These are phyloP conservation scores for Camelina neglecta DNA, from an alignment of 345 rosid genomes.

Conservation along the genomic window DNA sequence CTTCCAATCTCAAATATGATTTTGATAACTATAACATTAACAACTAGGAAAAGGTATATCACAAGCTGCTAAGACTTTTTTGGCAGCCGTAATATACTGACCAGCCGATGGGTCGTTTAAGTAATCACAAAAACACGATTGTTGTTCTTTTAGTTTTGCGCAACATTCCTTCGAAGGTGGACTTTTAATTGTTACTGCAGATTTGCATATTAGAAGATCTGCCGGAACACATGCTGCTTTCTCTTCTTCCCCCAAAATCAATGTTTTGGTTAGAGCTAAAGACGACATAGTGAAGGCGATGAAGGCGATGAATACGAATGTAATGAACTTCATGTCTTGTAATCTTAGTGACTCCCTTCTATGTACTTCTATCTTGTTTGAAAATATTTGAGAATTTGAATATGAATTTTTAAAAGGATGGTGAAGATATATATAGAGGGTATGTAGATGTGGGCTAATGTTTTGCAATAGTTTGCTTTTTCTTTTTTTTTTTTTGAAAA, in stretches of 20 bases:
- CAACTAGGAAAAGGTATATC: constrained; percentile 2
- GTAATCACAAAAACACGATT: constrained; percentile 56
- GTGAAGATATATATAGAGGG: neutral
- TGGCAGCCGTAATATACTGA: constrained; percentile 10
- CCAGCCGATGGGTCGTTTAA: constrained; percentile 18
- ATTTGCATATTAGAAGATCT: constrained; percentile 18
- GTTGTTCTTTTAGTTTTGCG: constrained; percentile 52
- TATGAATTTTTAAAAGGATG: neutral
- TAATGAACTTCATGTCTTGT: constrained; percentile 15
- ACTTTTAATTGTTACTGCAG: constrained; percentile 29
- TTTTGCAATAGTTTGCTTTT: neutral
- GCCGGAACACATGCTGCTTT: neutral
- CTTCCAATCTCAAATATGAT: no score
- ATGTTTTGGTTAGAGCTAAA: neutral
- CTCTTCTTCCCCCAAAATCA: neutral
- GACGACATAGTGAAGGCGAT: constrained; percentile 18
- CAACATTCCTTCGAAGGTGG: constrained; percentile 54
- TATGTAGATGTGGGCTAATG: neutral
- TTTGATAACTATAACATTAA: no score
- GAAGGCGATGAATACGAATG: neutral
- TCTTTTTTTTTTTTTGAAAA: no score
- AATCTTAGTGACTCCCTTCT: neutral
- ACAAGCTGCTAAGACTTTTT: constrained; percentile 43
- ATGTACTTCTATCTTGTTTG: neutral
- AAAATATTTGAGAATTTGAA: neutral